These are phyloP conservation scores for Emericellopsis terricola DNA, from an alignment of 495 filamentous ascomycete genomes.

Conservation along the genomic window DNA sequence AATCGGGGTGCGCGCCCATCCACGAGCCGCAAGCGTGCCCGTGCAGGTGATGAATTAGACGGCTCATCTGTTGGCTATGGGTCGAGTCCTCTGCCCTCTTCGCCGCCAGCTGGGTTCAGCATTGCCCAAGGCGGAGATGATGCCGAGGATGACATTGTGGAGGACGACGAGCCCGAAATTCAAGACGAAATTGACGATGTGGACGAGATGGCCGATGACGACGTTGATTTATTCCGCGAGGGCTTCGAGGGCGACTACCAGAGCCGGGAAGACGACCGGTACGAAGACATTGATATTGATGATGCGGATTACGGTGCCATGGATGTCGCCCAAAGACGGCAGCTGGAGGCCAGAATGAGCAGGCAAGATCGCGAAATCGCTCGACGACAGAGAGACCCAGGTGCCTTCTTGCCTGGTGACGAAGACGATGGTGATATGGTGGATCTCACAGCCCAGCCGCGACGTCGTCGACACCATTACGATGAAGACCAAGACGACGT, in stretches of 20 bases:
- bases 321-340: constrained; percentile 71
- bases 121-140: constrained; percentile 34
- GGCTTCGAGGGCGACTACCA: constrained; percentile 79
- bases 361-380: constrained; percentile 67
- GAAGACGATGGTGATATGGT: constrained; percentile 68
- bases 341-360: constrained; percentile 68
- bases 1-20: constrained; percentile 51
- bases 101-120: constrained; percentile 32
- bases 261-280: constrained; percentile 29
- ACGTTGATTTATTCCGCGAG: constrained; percentile 86
- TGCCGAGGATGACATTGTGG: constrained; percentile 59
- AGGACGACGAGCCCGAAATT: constrained; percentile 55
- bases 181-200: constrained; percentile 77
- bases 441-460: constrained; percentile 66
- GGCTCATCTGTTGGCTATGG: constrained; percentile 51
- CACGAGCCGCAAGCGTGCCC: constrained; percentile 60
- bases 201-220: constrained; percentile 92
- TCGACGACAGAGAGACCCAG: constrained; percentile 55
- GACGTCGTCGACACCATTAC: constrained; percentile 67
- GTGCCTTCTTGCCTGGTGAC: constrained; percentile 77
- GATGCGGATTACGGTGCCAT: constrained; percentile 47
- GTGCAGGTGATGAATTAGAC: constrained; percentile 53
- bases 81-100: constrained; percentile 28
- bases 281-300: constrained; percentile 28
- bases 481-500: constrained; percentile 88